Evolutionary conservation across 345 rosid species (phyloP), one percentile per base, ranked within the genome.

Genomic region (Acer negundo): DNA sequence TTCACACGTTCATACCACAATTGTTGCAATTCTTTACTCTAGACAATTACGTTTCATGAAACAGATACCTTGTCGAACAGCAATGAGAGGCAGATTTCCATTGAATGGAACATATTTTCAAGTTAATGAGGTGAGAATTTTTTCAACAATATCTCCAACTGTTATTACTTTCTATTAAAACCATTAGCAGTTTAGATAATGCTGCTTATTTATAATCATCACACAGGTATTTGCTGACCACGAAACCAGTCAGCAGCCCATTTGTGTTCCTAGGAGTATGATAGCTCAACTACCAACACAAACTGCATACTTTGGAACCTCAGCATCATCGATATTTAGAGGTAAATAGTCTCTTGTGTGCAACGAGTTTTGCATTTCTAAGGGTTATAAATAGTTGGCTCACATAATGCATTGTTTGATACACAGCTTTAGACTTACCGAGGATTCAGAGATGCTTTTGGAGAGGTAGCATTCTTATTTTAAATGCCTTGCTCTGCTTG

Each of bases 101-200:
- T 82, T 94, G 10, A 92, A 91, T 55, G 97, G 96, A 40, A 92
- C 97, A 7, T 94, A 94, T 35, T 94, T 92, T 71, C 98, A 92
- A 78, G 80, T 84, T 4, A 92, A 91, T n/a, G 96, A 92, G 90
- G 96, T 81, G 19, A 86, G 19, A 86, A 72, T 69, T 2, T 9
- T 35, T 61, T 12, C 10, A 4, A 49, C 47, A 53, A 10, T 22
- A 15, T 4, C 2, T 70, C 1, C 4, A 53, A 1, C 22, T 10
- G 0, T 56, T 10, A 17, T 23, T 58, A 56, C 44, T 17, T 62
- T 7, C 15, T 12, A 10, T 55, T 46, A 19, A 35, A 28, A 7
- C 26, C 17, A 20, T 12, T 13, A 20, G 23, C 1, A 3, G 20
- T 67, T 17, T 12, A 12, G 58, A 47, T 7, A 5, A 68, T 70